A percentile compares a stretch with the other conserved stretches of the same genome.
phyloP scores from a whole-genome alignment of 2,329 filamentous ascomycete genomes.

The Exophiala spinifera region DNA sequence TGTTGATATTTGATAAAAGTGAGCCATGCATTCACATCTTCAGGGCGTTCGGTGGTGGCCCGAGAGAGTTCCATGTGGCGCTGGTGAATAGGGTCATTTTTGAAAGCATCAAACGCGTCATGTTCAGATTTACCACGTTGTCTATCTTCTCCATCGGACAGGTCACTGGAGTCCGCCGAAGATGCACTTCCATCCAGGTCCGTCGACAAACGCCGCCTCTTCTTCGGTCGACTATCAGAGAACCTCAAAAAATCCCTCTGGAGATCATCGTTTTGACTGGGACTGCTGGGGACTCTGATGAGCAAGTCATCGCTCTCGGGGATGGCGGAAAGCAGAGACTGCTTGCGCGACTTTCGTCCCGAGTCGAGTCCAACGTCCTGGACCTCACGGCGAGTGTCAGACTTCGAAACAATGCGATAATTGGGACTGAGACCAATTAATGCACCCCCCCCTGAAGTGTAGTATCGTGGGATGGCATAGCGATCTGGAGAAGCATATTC shows the following conservation, averaged over 20 bases:
- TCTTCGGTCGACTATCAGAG: slow-evolving; percentile 25
- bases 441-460: slow-evolving; percentile 62
- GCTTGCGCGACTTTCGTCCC: slow-evolving; percentile 33
- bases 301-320: slow-evolving; percentile 27
- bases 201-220: slow-evolving; percentile 22
- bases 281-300: slow-evolving; percentile 22
- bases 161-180: slow-evolving; percentile 50
- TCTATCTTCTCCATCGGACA: slow-evolving; percentile 42
- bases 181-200: slow-evolving; percentile 26
- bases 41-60: slow-evolving; percentile 62
- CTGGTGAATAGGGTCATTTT: slow-evolving; percentile 34
- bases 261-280: slow-evolving; percentile 27
- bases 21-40: slow-evolving; percentile 71
- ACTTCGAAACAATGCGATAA: slow-evolving; percentile 65
- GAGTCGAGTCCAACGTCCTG: slow-evolving; percentile 39
- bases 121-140: slow-evolving; percentile 43
- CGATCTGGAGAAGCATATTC: slow-evolving; percentile 72
- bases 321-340: slow-evolving; percentile 40
- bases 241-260: slow-evolving; percentile 36
- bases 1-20: slow-evolving; percentile 77
- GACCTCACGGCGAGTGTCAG: slow-evolving; percentile 49
- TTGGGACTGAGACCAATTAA: slow-evolving; percentile 64
- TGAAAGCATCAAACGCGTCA: slow-evolving; percentile 52
- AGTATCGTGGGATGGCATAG: slow-evolving; percentile 69
- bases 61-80: slow-evolving; percentile 57